Conservation (phyloP, 768 basidiomycete genomes). For the Leccinellum rugosiceps region DNA sequence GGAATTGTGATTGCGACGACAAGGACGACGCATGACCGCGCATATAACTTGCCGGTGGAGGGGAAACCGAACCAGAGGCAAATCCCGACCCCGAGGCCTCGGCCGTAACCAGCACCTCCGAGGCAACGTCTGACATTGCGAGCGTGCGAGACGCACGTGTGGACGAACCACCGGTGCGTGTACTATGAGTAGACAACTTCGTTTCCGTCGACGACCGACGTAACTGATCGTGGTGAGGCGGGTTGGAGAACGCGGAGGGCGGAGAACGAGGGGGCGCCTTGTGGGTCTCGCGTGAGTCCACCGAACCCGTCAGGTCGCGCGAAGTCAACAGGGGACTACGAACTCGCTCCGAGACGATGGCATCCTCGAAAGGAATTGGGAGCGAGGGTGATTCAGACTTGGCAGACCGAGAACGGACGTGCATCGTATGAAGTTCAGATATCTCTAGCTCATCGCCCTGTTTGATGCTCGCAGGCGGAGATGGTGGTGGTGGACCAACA, state of each 20-base stretch:
- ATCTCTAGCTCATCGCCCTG: constrained; percentile 12
- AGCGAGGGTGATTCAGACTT: constrained; percentile 21
- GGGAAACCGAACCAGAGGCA: constrained; percentile 9
- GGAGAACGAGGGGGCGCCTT: constrained; percentile 15
- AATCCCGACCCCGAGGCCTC: constrained; percentile 17
- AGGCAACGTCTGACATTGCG: constrained; percentile 11
- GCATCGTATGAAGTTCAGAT: constrained; percentile 26
- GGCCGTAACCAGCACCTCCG: constrained; percentile 18
- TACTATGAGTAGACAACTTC: constrained; percentile 33
- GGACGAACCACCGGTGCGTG: constrained; percentile 20
- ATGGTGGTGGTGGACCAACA: constrained; percentile 58
- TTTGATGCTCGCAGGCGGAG: constrained; percentile 43
- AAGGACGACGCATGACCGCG: constrained; percentile 21
- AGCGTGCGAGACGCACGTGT: constrained; percentile 17
- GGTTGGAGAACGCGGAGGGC: constrained; percentile 21
- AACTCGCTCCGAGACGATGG: constrained; percentile 20
- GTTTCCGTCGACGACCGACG: constrained; percentile 54
- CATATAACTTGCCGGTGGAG: constrained; percentile 22
- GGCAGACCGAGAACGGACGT: constrained; percentile 24
- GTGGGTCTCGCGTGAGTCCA: constrained; percentile 28
- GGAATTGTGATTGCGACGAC: constrained; percentile 27
- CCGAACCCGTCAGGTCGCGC: constrained; percentile 29
- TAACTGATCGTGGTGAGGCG: constrained; percentile 28
- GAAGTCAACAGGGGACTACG: constrained; percentile 16
- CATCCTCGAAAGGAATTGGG: constrained; percentile 35